Evolutionary conservation across 1,284 basidiomycete genomes (phyloP).

Genomic region (Volvariella volvacea): DNA sequence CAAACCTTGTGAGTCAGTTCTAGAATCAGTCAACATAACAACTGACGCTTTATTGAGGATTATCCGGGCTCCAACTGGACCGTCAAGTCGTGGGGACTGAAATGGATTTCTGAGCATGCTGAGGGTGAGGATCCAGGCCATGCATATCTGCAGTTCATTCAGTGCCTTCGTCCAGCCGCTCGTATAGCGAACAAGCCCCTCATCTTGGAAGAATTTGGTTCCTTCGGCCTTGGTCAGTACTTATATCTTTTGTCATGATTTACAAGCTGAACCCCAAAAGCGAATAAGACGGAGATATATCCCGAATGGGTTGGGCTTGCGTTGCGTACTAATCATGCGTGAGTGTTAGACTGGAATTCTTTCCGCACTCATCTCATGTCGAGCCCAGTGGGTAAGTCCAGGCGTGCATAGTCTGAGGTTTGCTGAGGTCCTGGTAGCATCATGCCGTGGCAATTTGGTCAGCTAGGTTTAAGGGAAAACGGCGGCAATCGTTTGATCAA

Average conservation of each 20-base stretch:
- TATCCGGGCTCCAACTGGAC: conserved; percentile 45
- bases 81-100: conserved; percentile 40
- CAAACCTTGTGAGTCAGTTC: conserved; percentile 20
- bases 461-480: conserved; percentile 39
- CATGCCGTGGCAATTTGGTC: conserved; percentile 55
- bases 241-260: neutral
- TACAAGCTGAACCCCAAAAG: conserved; percentile 17
- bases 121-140: too few species aligned
- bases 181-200: conserved; percentile 43
- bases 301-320: conserved; percentile 43
- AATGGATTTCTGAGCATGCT: conserved; percentile 47
- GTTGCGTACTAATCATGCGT: conserved; percentile 44
- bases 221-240: conserved; percentile 31
- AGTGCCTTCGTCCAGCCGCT: conserved; percentile 31
- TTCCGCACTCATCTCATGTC: neutral
- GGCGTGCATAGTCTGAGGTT: conserved; percentile 21
- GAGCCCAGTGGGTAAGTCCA: conserved; percentile 1
- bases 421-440: conserved; percentile 25
- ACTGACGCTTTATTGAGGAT: conserved; percentile 32
- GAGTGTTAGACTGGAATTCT: conserved; percentile 16
- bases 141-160: conserved; percentile 9
- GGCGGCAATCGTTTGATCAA: conserved; percentile 48
- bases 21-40: neutral
- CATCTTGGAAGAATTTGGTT: conserved; percentile 51
- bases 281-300: conserved; percentile 45